Evolutionary conservation across 2,329 filamentous ascomycete species (phyloP), one percentile per base, ranked within the genome.

Genomic region (Fusarium coffeatum): DNA sequence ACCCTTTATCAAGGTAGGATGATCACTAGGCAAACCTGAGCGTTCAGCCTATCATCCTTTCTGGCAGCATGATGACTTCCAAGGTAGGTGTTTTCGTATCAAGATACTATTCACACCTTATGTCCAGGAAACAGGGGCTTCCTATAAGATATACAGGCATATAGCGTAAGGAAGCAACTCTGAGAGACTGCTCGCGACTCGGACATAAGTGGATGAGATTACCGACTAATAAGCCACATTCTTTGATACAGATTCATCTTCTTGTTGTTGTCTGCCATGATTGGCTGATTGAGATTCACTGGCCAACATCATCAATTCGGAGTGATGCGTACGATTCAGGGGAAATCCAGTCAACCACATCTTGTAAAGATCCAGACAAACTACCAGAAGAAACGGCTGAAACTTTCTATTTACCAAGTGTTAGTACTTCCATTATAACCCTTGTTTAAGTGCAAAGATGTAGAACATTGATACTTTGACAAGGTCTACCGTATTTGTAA

Each of bases 371-470:
- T 37, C 30, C 23, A 20, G 25, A 25, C 22, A 12, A 15, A 13
- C 4, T 15, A 15, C 1, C 20, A 16, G 5, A 25, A 25, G 8
- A n/a, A n/a, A 16, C 11, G 20, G 28, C 11, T 16, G 4, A 6
- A 12, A 7, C 2, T 16, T 15, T 16, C 3, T 10, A n/a, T 8
- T 12, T 2, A 15, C 4, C 3, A 23, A 13, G 8, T 13, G 16
- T n/a, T 13, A 23, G 3, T 8, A n/a, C 5, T 16, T 3, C 2
- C 13, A n/a, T 34, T 11, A 4, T 34, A 6, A 5, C 5, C 30
- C 5, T 23, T 6, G 6, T 34, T 25, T 1, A 5, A 50, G 8
- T 18, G 2, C 3, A 50, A 25, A 37, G 5, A n/a, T 25, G 4
- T 5, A n/a, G 30, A n/a, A 15, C 34, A 18, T 37, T 37, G 34